phyloP scores from a whole-genome alignment of 805 yeast species.

The Candida parachauliodes region DNA sequence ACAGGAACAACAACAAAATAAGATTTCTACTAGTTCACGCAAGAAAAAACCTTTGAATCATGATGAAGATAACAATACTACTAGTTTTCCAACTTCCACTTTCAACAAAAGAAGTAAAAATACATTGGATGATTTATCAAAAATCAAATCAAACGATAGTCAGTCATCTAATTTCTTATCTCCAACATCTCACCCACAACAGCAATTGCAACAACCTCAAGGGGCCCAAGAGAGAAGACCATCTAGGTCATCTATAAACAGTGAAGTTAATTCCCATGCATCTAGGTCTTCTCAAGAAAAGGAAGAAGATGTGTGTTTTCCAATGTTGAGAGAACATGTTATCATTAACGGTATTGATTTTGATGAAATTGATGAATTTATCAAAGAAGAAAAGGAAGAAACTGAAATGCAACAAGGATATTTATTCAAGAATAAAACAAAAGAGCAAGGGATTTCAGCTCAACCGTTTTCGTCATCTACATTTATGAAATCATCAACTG shows the following conservation, averaged over 20 bases:
- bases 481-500: slow-evolving; percentile 16
- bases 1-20: slow-evolving; percentile 5
- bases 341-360: slow-evolving; percentile 79
- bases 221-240: slow-evolving; percentile 25
- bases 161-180: slow-evolving; percentile 12
- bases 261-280: slow-evolving; percentile 68
- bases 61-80: slow-evolving; percentile 14
- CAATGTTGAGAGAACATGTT: slow-evolving; percentile 67
- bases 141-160: slow-evolving; percentile 23
- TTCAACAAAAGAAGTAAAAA: slow-evolving; percentile 19
- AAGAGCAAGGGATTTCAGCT: slow-evolving; percentile 9
- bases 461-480: not conserved
- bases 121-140: slow-evolving; percentile 33
- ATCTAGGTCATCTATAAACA: slow-evolving; percentile 43
- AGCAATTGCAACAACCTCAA: too few relatives aligned
- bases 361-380: slow-evolving; percentile 82
- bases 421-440: slow-evolving; percentile 18
- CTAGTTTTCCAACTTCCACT: slow-evolving; percentile 12
- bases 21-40: slow-evolving; percentile 12
- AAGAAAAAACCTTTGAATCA: slow-evolving; percentile 18
- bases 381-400: slow-evolving; percentile 56
- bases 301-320: slow-evolving; percentile 97
- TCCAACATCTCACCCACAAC: slow-evolving; percentile 17
- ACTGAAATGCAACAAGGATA: slow-evolving; percentile 23
- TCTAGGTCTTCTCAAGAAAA: slow-evolving; percentile 84